A percentile compares a stretch with the other conserved stretches of the same genome.
Evolutionary conservation across 1,284 basidiomycete species (phyloP).

Genomic region (Apiotrichum domesticum): DNA sequence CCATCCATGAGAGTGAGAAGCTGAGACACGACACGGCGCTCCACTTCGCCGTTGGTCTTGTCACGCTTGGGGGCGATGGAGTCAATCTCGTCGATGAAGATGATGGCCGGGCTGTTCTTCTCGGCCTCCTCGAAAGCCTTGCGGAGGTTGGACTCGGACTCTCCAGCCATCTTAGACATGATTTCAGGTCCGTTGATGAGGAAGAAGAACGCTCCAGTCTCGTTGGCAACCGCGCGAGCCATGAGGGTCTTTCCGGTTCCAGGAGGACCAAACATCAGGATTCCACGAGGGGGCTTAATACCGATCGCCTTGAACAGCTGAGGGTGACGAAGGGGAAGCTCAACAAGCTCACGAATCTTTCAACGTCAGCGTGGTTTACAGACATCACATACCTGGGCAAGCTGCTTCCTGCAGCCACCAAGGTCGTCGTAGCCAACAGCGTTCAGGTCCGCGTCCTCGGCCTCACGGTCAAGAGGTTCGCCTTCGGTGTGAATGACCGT

Average conservation of each 20-base stretch:
- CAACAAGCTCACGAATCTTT: conserved; percentile 91
- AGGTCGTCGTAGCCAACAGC: conserved; percentile 99
- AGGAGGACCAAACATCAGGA: conserved; percentile 92
- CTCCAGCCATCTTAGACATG: conserved; percentile 99
- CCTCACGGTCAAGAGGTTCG: conserved; percentile 96
- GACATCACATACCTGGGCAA: conserved; percentile 63
- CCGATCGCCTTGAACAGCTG: conserved; percentile 99
- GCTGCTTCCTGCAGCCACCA: conserved; percentile 97
- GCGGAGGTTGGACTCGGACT: conserved; percentile 91
- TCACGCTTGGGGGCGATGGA: conserved; percentile 99
- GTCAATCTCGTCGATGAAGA: conserved; percentile 96
- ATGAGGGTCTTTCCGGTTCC: conserved; percentile 98
- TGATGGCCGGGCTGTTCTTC: conserved; percentile 99
- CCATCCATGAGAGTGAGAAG: conserved; percentile 98
- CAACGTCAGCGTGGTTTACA: not conserved
- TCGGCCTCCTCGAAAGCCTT: conserved; percentile 99
- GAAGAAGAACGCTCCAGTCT: conserved; percentile 99
- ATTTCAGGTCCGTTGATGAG: conserved; percentile 99
- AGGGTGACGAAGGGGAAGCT: conserved; percentile 93
- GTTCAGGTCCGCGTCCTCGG: conserved; percentile 92
- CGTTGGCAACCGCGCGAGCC: conserved; percentile 98
- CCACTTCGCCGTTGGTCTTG: conserved; percentile 99
- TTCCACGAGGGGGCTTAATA: conserved; percentile 98
- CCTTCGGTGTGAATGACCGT: conserved; percentile 62
- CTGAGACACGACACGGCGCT: conserved; percentile 97